Evolutionary conservation across 2,329 filamentous ascomycete species (phyloP).

Genomic region (Scleromitrula shiraiana): DNA sequence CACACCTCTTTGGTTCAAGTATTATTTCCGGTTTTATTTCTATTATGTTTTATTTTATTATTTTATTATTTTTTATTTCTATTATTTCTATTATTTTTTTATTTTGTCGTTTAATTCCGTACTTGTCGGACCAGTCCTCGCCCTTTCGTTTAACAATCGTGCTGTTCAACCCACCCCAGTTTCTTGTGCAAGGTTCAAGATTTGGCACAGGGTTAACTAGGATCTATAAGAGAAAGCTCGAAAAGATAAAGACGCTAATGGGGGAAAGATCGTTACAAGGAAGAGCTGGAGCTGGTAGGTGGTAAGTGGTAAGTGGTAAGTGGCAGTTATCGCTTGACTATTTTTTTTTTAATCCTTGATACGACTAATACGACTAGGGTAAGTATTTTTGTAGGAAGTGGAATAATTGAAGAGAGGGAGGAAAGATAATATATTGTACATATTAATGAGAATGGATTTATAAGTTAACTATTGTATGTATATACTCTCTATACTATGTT

Average conservation of each 20-base stretch:
- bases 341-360: constrained; percentile 6
- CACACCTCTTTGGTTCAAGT: not conserved
- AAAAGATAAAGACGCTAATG: not conserved
- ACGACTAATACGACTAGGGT: not conserved
- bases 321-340: constrained; percentile 4
- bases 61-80: not conserved
- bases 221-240: not conserved
- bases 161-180: constrained; percentile 3
- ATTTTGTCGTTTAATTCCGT: not conserved
- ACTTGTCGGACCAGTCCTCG: not conserved
- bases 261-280: not conserved
- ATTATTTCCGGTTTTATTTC: not conserved
- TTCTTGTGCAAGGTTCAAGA: not conserved
- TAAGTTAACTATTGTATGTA: no score
- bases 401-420: no score
- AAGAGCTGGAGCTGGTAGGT: no score
- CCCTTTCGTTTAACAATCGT: constrained; percentile 1
- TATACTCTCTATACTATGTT: no score
- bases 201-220: not conserved
- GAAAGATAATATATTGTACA: no score
- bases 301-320: no score
- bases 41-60: not conserved
- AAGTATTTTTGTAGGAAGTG: not conserved
- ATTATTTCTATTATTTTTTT: not conserved
- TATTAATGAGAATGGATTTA: no score